A percentile compares a stretch with the other conserved stretches of the same genome.
These are phyloP conservation scores for Phialophora chinensis DNA, from an alignment of 2,329 filamentous ascomycete genomes.

Conservation along the genomic window DNA sequence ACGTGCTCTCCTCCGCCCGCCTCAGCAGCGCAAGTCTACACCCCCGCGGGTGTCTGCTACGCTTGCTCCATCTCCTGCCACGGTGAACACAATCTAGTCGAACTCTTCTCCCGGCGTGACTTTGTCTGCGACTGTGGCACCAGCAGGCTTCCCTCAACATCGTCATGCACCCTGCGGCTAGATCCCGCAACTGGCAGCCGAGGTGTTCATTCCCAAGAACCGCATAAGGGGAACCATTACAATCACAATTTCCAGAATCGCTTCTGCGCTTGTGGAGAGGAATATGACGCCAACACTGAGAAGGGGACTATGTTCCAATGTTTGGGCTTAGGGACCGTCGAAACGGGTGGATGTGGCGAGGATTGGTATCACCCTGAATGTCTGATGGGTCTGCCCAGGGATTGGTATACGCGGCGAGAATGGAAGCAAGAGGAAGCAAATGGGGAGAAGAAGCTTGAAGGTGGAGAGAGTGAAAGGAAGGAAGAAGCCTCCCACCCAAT, in stretches of 20 bases:
- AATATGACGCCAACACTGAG: slow-evolving; percentile 87
- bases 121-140: slow-evolving; percentile 98
- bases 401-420: slow-evolving; percentile 65
- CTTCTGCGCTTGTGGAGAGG: slow-evolving; percentile 87
- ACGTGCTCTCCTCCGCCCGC: slow-evolving; percentile 86
- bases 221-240: slow-evolving; percentile 79
- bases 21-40: slow-evolving; percentile 66
- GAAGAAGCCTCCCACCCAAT: slow-evolving; percentile 60
- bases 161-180: slow-evolving; percentile 76
- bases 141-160: slow-evolving; percentile 71
- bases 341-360: slow-evolving; percentile 89
- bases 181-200: slow-evolving; percentile 76
- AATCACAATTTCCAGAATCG: slow-evolving; percentile 94
- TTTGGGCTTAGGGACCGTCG: slow-evolving; percentile 77
- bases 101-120: slow-evolving; percentile 93
- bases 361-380: slow-evolving; percentile 98
- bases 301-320: slow-evolving; percentile 99
- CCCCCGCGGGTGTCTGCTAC: slow-evolving; percentile 87
- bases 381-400: slow-evolving; percentile 77
- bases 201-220: slow-evolving; percentile 78
- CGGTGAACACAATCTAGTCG: slow-evolving; percentile 90
- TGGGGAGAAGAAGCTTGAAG: slow-evolving; percentile 41
- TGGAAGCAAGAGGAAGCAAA: slow-evolving; percentile 47
- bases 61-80: slow-evolving; percentile 97
- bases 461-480: slow-evolving; percentile 21